Evolutionary conservation across 768 basidiomycete genomes (phyloP).

Genomic region (Cystofilobasidium bisporidii): DNA sequence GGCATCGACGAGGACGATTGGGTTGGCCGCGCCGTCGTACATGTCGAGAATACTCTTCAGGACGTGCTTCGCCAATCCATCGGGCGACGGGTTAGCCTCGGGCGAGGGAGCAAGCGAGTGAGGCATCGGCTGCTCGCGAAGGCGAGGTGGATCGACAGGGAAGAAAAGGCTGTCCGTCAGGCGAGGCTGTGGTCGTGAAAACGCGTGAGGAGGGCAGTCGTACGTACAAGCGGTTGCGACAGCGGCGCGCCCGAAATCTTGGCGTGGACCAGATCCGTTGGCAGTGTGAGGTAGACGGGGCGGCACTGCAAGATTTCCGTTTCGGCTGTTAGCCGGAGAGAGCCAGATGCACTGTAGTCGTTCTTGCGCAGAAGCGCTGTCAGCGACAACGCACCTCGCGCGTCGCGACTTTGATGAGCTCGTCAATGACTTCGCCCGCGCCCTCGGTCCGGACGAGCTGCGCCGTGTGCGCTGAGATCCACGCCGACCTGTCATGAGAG

Average conservation of each 20-base stretch:
- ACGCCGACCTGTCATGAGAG: constrained; percentile 38
- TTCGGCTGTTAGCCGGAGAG: too few relatives aligned
- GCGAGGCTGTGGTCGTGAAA: constrained; percentile 34
- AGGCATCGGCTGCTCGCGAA: constrained; percentile 36
- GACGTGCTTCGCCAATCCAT: constrained; percentile 22
- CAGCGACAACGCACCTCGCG: constrained; percentile 25
- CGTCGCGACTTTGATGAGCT: constrained; percentile 52
- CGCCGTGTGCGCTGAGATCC: constrained; percentile 64
- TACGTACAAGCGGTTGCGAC: constrained; percentile 47
- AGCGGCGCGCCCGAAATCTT: constrained; percentile 62
- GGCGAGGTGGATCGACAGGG: constrained; percentile 23
- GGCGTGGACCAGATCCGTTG: constrained; percentile 67
- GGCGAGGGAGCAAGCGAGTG: constrained; percentile 19
- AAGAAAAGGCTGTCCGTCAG: not conserved
- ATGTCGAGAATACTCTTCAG: constrained; percentile 15
- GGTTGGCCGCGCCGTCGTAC: constrained; percentile 48
- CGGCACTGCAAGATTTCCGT: constrained; percentile 37
- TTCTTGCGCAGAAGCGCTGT: too few relatives aligned
- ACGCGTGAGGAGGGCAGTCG: too few relatives aligned
- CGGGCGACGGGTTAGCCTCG: not conserved
- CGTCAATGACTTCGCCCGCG: constrained; percentile 66
- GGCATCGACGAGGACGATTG: constrained; percentile 38
- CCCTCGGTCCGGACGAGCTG: constrained; percentile 48
- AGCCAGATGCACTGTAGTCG: too few relatives aligned
- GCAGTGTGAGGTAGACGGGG: constrained; percentile 75